Evolutionary conservation across 2,329 filamentous ascomycete genomes (phyloP), one percentile per base, ranked within the genome.

Genomic region (Hypoxylon sp.): DNA sequence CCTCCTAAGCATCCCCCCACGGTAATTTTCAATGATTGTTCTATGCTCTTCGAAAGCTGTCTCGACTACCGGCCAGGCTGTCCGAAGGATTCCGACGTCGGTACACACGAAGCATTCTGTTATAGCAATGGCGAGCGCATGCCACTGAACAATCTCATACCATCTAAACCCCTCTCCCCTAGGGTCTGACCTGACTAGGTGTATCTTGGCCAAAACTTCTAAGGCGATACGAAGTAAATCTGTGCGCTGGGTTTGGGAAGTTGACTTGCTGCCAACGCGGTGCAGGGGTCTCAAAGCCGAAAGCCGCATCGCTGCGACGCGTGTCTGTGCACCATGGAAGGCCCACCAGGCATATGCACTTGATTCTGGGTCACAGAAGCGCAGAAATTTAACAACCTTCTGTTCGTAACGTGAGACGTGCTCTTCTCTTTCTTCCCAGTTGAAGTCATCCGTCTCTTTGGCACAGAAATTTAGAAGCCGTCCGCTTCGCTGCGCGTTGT

Each of bases 131-230:
- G 73, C 71, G 6, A 79, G 72, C 1, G 69, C 67, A 11, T 74
- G 74, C 76, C 75, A 76, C 27, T 70, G 75, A 1, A 75, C 70
- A 1, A 65, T 63, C 13, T 77, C 60, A 48, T 75, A 75, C 77
- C 76, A 78, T 32, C 76, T 69, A 19, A 76, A 77, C 0, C 73
- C 74, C 55, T 78, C 76, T 21, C 75, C 76, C n/a, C 74, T 74
- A 1, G 74, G 68, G 39, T 77, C 73, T 0, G 69, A 76, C 17
- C 75, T 73, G 19, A 79, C 72, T 2, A 76, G 66, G 1, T 73
- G 67, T 2, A 68, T 67, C 51, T 77, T 75, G 29, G 77, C 73
- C 3, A 79, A 64, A 11, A 65, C 66, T 15, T 62, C 59, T 1
- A 72, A 27, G 13, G 75, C 58, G 17, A 62, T 50, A 21, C 58